These are phyloP conservation scores for Aspergillus biplanus DNA, from an alignment of 495 filamentous ascomycete genomes.

Conservation along the genomic window DNA sequence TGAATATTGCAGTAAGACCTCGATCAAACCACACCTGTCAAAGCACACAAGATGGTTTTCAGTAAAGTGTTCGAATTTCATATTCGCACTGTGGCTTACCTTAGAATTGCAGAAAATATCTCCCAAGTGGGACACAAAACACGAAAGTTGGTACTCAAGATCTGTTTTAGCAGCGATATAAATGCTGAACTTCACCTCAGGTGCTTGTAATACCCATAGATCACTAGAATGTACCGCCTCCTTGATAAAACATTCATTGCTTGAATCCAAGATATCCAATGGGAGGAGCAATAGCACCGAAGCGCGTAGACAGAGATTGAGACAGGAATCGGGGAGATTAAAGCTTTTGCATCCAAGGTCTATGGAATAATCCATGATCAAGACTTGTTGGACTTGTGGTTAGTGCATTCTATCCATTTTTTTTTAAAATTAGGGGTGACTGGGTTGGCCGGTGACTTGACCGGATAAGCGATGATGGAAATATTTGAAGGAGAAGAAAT, in stretches of 20 bases:
- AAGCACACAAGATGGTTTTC: background rate
- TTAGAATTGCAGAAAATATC: constrained; percentile 32
- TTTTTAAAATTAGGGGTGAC: too few relatives aligned
- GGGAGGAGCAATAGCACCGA: constrained; percentile 18
- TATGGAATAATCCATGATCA: constrained; percentile 19
- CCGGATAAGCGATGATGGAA: too few relatives aligned
- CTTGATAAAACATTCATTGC: background rate
- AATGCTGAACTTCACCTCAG: constrained; percentile 33
- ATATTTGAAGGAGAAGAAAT: too few relatives aligned
- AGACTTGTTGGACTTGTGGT: background rate
- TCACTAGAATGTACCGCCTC: constrained; percentile 17
- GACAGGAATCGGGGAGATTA: constrained; percentile 6
- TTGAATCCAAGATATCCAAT: background rate
- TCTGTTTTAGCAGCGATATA: constrained; percentile 17
- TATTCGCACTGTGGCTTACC: constrained; percentile 22
- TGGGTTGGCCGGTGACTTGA: too few relatives aligned
- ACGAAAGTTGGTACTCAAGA: background rate
- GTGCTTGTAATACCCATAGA: constrained; percentile 38
- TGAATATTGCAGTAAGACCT: constrained; percentile 33
- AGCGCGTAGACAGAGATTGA: constrained; percentile 20
- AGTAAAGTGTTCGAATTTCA: background rate
- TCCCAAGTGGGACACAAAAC: constrained; percentile 27
- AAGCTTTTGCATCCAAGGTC: constrained; percentile 21
- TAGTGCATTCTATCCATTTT: background rate
- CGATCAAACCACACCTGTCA: constrained; percentile 41